Evolutionary conservation across 345 rosid species (phyloP).

Genomic region (Ceriops tagal): DNA sequence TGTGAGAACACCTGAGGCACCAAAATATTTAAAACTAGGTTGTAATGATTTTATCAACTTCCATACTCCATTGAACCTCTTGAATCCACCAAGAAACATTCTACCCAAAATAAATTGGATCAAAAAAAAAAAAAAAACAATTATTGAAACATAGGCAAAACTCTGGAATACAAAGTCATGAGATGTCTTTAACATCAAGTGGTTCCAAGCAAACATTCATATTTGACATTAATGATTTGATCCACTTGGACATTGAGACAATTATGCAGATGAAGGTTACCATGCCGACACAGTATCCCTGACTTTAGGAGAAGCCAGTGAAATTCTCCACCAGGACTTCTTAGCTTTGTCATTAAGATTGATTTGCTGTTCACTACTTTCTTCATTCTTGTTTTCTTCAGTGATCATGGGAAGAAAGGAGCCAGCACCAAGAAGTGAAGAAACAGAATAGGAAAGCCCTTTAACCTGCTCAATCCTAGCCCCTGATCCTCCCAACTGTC

Average conservation of each 20-base stretch:
- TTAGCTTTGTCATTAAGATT: slow-evolving; percentile 38
- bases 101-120: no score
- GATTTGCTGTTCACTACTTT: slow-evolving; percentile 33
- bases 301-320: slow-evolving; percentile 78
- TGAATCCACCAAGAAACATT: background rate
- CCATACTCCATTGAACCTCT: background rate
- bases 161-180: no score
- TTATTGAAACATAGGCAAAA: no score
- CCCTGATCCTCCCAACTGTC: slow-evolving; percentile 74
- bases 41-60: background rate
- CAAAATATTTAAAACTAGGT: background rate
- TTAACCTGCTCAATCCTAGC: slow-evolving; percentile 97
- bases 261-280: slow-evolving; percentile 30
- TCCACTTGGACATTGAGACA: background rate
- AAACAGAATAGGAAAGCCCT: slow-evolving; percentile 81
- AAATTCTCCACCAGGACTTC: slow-evolving; percentile 79
- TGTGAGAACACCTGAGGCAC: no score
- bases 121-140: no score
- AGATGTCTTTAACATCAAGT: no score
- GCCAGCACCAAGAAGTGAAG: slow-evolving; percentile 81
- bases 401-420: slow-evolving; percentile 61
- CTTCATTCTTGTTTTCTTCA: slow-evolving; percentile 37
- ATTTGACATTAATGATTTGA: background rate
- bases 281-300: slow-evolving; percentile 45
- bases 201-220: no score